Conservation (phyloP, 75 land plant genomes). For the Sequoia sempervirens region DNA sequence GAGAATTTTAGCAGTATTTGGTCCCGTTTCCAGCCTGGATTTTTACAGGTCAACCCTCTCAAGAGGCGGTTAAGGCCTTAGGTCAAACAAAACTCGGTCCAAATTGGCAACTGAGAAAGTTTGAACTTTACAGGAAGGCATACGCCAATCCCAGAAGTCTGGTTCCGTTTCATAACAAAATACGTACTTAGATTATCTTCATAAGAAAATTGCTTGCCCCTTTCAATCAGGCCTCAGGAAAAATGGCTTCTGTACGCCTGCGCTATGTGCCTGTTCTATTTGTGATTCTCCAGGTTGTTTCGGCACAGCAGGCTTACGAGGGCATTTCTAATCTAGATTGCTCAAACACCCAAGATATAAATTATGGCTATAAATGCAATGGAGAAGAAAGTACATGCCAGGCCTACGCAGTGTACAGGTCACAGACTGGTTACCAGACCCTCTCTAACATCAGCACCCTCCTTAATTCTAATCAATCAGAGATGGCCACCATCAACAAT, state of each 20-base stretch:
- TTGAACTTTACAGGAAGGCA: no score
- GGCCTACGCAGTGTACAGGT: constrained; percentile 33
- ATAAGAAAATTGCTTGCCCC: background rate
- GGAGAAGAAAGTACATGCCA: constrained; percentile 18
- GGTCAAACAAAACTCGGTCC: no score
- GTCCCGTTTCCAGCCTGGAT: no score
- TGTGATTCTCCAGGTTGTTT: background rate
- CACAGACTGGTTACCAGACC: constrained; percentile 19
- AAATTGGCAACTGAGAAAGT: background rate
- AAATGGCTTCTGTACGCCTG: background rate
- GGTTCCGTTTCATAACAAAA: no score
- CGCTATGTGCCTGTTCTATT: background rate
- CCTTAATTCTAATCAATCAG: constrained; percentile 15
- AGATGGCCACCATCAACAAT: constrained; percentile 21
- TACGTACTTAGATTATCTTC: no score
- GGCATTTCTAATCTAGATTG: constrained; percentile 11
- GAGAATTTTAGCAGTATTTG: no score
- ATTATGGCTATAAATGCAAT: constrained; percentile 39
- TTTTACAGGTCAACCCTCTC: no score
- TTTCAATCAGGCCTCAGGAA: background rate
- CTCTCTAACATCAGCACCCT: constrained; percentile 30
- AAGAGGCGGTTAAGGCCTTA: no score
- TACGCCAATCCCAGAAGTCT: no score
- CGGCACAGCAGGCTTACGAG: constrained; percentile 37
- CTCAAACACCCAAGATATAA: background rate